Evolutionary conservation across 2,329 filamentous ascomycete genomes (phyloP).

Genomic region (Xylaria sp.): DNA sequence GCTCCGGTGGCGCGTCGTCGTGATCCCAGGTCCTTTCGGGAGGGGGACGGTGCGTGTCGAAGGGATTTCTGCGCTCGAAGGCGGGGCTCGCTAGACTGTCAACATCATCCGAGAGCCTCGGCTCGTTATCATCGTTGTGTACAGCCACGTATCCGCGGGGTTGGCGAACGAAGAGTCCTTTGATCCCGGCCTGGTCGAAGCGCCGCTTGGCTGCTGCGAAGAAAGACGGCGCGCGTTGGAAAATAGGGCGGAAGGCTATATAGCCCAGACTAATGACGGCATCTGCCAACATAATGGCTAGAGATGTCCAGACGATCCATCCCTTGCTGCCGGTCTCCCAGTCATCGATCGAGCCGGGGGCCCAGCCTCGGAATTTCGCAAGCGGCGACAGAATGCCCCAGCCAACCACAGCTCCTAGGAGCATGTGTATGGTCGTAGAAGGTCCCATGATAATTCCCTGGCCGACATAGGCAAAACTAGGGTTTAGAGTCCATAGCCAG

Average conservation of each 20-base stretch:
- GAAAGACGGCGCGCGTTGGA: conserved; percentile 46
- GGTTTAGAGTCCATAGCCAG: conserved; percentile 97
- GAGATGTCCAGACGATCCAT: conserved; percentile 96
- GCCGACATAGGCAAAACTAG: conserved; percentile 94
- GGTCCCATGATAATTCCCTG: conserved; percentile 99
- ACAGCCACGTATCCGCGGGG: conserved; percentile 31
- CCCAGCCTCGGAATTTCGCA: conserved; percentile 85
- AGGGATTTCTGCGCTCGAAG: conserved; percentile 31
- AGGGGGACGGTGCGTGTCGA: conserved; percentile 20
- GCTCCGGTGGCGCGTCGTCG: conserved; percentile 80
- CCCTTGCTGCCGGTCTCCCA: conserved; percentile 95
- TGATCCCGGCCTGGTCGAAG: conserved; percentile 26
- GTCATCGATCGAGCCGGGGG: conserved; percentile 80
- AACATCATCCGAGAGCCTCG: conserved; percentile 23
- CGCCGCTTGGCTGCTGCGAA: conserved; percentile 23
- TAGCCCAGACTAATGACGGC: conserved; percentile 86
- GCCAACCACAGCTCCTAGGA: conserved; percentile 83
- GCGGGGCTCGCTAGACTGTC: conserved; percentile 21
- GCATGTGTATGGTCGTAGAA: conserved; percentile 93
- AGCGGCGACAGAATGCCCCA: conserved; percentile 91
- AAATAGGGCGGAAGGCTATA: conserved; percentile 67
- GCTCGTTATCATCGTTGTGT: conserved; percentile 28
- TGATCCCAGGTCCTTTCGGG: conserved; percentile 48
- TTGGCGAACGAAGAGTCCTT: conserved; percentile 26
- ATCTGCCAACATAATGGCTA: conserved; percentile 96